Evolutionary conservation across 306 rosid species (phyloP).

Genomic region (Gillenia trifoliata): DNA sequence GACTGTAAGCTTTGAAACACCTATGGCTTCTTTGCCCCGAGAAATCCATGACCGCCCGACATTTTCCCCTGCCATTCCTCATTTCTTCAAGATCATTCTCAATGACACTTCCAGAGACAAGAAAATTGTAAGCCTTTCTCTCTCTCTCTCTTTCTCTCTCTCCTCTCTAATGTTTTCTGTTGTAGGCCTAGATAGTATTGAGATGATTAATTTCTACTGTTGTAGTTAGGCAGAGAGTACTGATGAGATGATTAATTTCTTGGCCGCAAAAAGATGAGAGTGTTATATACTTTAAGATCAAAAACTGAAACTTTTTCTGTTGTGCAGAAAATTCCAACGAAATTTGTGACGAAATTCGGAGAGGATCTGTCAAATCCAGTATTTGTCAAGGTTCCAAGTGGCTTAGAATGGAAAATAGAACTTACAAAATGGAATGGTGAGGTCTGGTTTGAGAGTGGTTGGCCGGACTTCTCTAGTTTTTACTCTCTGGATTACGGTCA

Average conservation of each 20-base stretch:
- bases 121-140: constrained; percentile 2
- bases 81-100: constrained; percentile 6
- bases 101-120: neutral
- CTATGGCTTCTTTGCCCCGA: neutral
- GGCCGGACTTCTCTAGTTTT: constrained; percentile 16
- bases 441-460: constrained; percentile 14
- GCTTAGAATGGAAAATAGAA: constrained; percentile 13
- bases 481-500: neutral
- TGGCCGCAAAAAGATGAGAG: neutral
- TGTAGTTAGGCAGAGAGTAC: neutral
- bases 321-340: constrained; percentile 12
- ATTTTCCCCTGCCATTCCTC: neutral
- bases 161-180: neutral
- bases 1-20: neutral
- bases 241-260: neutral
- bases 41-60: neutral
- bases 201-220: neutral
- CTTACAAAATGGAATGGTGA: neutral
- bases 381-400: neutral
- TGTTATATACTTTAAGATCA: neutral
- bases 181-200: neutral
- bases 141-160: neutral
- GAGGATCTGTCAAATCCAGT: neutral
- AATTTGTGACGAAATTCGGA: constrained; percentile 5
- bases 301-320: neutral